Base-by-base conservation (phyloP, 2,329 filamentous ascomycete species). In the Lachnellula subtilissima region DNA sequence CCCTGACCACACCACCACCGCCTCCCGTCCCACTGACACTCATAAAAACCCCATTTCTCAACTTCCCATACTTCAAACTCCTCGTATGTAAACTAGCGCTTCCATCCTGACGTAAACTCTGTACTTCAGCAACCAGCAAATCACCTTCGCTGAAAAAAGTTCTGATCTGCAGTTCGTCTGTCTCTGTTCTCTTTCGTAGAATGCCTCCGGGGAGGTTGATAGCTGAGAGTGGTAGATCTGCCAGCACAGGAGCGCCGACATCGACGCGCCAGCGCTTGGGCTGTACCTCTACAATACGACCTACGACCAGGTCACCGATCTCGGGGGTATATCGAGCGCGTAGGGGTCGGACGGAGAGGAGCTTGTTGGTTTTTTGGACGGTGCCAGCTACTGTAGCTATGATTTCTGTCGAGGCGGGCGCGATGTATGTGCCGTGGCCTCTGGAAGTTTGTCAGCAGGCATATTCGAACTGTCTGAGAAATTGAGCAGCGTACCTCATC, bases 61-160 rank as follows among this genome's bases (percentile, higher is more conserved):
- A 78, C 76, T 99, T 99, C 46, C 94, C 94, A 74, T 97, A 99
- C 70, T 93, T 92, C 68, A 97, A 75, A 62, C 84, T 89, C 58
- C 94, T 84, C 8, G 94, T 97, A 75, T 99, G 94, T 68, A 99
- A 77, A 56, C 86, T 87, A 0, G 94, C 92, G 1, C 84, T 87
- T 56, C 92, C 93, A 73, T 97, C 93, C 56, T 85, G 81, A 71
- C 91, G 90, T 53, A 99, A 78, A 64, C 84, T 84, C 79, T 99
- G 94, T 53, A 99, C 94, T 75, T 99, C 94, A 1, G 94, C 94
- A 17, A 97, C 89, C 15, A 99, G 77, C 52, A 99, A 76, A 71
- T 99, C 94, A 12, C 94, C 94, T 73, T 99, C 94, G 53, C 88
- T 86, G 75, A 99, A 97, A 74, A 97, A 99, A n/a, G 86, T 90